Evolutionary conservation across 768 basidiomycete genomes (phyloP), one percentile per base, ranked within the genome.

Genomic region (Clitopilus passeckerianus): DNA sequence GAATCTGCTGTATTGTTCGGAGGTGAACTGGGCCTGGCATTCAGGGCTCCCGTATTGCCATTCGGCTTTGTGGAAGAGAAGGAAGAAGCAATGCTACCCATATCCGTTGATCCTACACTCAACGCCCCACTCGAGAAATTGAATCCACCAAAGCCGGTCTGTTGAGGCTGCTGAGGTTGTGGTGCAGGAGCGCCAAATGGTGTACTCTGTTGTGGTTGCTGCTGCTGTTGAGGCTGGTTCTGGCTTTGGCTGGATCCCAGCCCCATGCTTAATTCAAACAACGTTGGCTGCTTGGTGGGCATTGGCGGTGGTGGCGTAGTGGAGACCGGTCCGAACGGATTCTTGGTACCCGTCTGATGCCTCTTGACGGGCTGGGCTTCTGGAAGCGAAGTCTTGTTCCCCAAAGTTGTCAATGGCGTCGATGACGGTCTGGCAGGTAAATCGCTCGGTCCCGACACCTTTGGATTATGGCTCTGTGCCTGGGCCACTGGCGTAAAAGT

Each of bases 271-370:
- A 98, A 73, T 67, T 97, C 90, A 72, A 90, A 83, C 67, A 98
- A 75, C 1, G 91, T 93, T 9, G 90, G 92, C 27, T 79, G 82
- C 69, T 87, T 90, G 46, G 22, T 50, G 1, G 91, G 90, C 24
- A 91, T 77, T 6, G 81, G 78, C 15, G 90, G 86, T 0, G 86
- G 82, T 1, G 86, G 82, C 22, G 84, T 75, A 8, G 80, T 79
- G 5, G 82, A 77, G 4, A 91, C 84, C 30, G 85, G 83, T 6
- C 94, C 95, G 63, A 99, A 99, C 2, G 97, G 97, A 79, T 99
- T 99, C 64, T 86, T 87, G 6, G 93, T 92, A 24, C 97, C 96
- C 2, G 97, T 99, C 70, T 90, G 86, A 70, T 98, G 95, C 6
- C 94, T 80, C 65, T 85, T 87, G 24, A 98, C 81, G 6, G 86